These are phyloP conservation scores for Rhodomyrtus tomentosa DNA, from an alignment of 345 rosid genomes.

Conservation along the genomic window DNA sequence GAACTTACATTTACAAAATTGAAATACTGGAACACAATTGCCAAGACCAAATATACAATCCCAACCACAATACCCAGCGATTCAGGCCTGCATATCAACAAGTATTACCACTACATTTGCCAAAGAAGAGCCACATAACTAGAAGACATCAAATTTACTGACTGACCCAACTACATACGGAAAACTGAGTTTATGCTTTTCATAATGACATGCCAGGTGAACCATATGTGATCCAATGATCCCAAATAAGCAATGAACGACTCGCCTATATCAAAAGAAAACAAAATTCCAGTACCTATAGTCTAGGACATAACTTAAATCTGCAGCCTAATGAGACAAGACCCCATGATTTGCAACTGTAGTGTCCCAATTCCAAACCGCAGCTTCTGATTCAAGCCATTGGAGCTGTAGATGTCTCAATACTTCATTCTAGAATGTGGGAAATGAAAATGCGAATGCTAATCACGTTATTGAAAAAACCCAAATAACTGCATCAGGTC, in stretches of 20 bases:
- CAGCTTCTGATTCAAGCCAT: not conserved
- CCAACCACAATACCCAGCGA: conserved; percentile 91
- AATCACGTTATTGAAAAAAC: not conserved
- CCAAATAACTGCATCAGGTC: not conserved
- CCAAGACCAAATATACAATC: conserved; percentile 71
- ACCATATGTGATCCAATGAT: not conserved
- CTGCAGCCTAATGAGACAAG: not conserved
- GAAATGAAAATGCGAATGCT: not conserved
- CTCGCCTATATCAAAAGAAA: not conserved
- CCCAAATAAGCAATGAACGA: not conserved
- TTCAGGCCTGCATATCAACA: conserved; percentile 67
- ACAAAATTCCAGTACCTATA: not conserved
- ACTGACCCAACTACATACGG: not conserved
- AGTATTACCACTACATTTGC: not conserved
- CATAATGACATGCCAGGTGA: not conserved
- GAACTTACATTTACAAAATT: conserved; percentile 76
- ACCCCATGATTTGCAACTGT: not conserved
- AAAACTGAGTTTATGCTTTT: not conserved
- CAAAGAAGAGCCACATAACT: not conserved
- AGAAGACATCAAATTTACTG: not conserved
- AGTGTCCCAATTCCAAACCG: not conserved
- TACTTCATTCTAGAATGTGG: not conserved
- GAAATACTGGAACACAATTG: conserved; percentile 77
- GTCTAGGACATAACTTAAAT: not conserved
- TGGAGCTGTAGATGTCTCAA: not conserved